A percentile compares a stretch with the other conserved stretches of the same genome.
These are phyloP conservation scores for Cladosporium sp. DNA, from an alignment of 2,329 filamentous ascomycete species.

Conservation along the genomic window DNA sequence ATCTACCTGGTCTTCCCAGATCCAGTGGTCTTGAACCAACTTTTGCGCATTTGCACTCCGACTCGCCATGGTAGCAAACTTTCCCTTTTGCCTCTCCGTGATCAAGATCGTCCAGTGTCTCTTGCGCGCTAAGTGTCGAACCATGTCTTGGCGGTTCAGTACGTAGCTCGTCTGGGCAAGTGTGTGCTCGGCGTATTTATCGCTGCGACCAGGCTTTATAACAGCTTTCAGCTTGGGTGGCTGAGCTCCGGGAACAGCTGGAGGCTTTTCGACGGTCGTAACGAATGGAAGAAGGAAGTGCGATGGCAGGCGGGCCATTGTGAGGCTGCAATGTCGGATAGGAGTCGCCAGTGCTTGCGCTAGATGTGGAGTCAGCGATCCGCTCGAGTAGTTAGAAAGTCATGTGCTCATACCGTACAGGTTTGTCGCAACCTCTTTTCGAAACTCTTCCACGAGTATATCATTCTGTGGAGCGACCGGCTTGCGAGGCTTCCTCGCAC, in stretches of 20 bases:
- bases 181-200: constrained; percentile 44
- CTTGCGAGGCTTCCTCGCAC: constrained; percentile 31
- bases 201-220: constrained; percentile 44
- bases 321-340: constrained; percentile 53
- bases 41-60: not conserved
- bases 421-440: constrained; percentile 57
- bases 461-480: constrained; percentile 24
- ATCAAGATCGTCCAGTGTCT: constrained; percentile 13
- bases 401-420: constrained; percentile 53
- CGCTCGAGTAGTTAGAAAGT: not conserved
- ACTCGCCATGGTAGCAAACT: constrained; percentile 5
- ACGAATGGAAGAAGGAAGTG: constrained; percentile 63
- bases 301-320: constrained; percentile 48
- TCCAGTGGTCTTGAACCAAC: not conserved
- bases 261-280: constrained; percentile 35
- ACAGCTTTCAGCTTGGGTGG: not conserved
- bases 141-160: constrained; percentile 18
- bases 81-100: constrained; percentile 12
- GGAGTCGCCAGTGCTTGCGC: constrained; percentile 61
- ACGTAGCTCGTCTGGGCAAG: constrained; percentile 16
- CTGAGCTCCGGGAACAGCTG: constrained; percentile 45
- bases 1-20: constrained; percentile 1
- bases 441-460: constrained; percentile 45
- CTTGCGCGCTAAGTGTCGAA: constrained; percentile 38
- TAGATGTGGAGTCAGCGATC: constrained; percentile 28